Evolutionary conservation across 2,329 filamentous ascomycete species (phyloP), one percentile per base, ranked within the genome.

Genomic region (Aspergillus sojae): DNA sequence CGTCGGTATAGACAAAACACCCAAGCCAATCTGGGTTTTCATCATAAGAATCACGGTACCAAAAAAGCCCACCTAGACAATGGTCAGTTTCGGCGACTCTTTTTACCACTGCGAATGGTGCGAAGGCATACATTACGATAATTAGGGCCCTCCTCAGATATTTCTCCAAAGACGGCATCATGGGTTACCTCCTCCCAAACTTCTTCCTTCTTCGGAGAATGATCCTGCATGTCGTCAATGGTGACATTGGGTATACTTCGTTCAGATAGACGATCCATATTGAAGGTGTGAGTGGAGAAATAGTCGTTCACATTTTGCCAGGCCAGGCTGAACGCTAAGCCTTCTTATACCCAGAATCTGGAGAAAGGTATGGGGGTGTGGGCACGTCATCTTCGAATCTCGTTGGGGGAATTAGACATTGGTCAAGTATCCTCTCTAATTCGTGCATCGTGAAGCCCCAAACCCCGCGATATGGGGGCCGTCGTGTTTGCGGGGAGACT

Each of bases 21-120:
- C 39, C 39, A 41, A 41, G 2, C 39, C 39, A 9, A 41, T 41
- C 39, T 41, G 39, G 39, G 39, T 41, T 10, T 41, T 41, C 39
- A 41, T 76, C 79, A 81, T 82, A 39, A 82, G 71, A 23, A 74
- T 77, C 1, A 73, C 70, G 10, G 80, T 80, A n/a, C 78, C 80
- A 1, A 80, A 58, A 78, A 77, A 82, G 41, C 79, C 78, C 50
- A 80, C 76, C 78, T 76, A 19, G 19, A 3, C 21, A 19, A 4
- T 41, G 16, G 21, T 54, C 30, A 30, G 46, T 43, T 45, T 5
- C 11, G 4, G 7, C 16, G 14, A 30, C 3, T 2, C 5, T 14
- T 5, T 11, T 4, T 28, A 23, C n/a, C 0, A 4, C 5, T 21
- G 32, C 10, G 4, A 19, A 23, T 12, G 16, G 10, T 28, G 64